Percentiles rank a stretch among this genome's conserved stretches.
These are phyloP conservation scores for Ramaria rubella DNA, from an alignment of 768 basidiomycete species.

Conservation along the genomic window DNA sequence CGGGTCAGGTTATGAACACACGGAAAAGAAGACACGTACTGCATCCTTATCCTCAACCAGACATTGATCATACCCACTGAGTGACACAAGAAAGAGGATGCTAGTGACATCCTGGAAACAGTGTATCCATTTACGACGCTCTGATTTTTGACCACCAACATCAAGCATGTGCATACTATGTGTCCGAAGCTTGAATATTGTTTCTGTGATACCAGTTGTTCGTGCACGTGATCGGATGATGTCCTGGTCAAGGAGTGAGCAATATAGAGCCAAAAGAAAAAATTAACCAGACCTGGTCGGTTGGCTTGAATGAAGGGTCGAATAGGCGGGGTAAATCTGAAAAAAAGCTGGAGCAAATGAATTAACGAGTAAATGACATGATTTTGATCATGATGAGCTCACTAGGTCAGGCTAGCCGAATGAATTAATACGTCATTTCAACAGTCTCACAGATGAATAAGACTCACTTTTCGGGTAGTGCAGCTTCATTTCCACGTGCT, in stretches of 20 bases:
- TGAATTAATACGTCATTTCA: neutral
- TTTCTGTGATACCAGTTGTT: constrained; percentile 89
- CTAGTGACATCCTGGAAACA: constrained; percentile 94
- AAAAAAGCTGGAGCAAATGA: constrained; percentile 44
- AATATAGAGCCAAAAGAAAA: neutral
- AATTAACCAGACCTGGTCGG: constrained; percentile 42
- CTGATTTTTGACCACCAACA: constrained; percentile 83
- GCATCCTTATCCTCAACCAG: constrained; percentile 89
- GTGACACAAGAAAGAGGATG: constrained; percentile 84
- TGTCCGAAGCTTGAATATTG: constrained; percentile 68
- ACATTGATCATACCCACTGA: constrained; percentile 93
- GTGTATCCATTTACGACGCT: constrained; percentile 90
- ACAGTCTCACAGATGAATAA: neutral
- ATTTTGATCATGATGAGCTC: neutral
- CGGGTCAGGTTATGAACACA: neutral
- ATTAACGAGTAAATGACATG: neutral
- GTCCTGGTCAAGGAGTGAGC: constrained; percentile 34
- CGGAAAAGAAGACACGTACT: constrained; percentile 38
- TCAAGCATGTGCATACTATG: constrained; percentile 92
- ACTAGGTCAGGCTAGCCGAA: constrained; percentile 1
- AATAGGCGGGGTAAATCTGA: constrained; percentile 76
- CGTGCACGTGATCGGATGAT: constrained; percentile 81
- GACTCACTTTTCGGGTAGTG: constrained; percentile 81
- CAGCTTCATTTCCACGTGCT: constrained; percentile 81
- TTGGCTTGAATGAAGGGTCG: constrained; percentile 60